phyloP scores from a whole-genome alignment of 495 filamentous ascomycete genomes.

The Penicillium macrosclerotiorum region DNA sequence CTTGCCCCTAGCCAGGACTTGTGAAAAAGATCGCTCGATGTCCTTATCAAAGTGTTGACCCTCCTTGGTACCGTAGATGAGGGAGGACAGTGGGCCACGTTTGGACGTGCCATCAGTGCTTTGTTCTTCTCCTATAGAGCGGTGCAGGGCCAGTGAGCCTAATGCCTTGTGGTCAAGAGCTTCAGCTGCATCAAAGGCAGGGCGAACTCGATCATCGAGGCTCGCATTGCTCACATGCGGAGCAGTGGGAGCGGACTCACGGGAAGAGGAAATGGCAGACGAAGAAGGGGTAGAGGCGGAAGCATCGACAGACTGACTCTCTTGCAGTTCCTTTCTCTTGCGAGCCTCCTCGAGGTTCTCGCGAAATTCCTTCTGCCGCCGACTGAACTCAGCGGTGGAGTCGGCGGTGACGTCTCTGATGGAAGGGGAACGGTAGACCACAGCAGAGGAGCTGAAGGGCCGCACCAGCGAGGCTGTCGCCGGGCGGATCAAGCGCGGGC shows the following conservation, averaged over 20 bases:
- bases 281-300: conserved; percentile 44
- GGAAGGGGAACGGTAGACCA: conserved; percentile 63
- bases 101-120: conserved; percentile 49
- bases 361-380: conserved; percentile 81
- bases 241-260: conserved; percentile 56
- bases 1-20: conserved; percentile 92
- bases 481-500: conserved; percentile 48
- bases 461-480: conserved; percentile 50
- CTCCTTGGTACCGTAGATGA: conserved; percentile 96
- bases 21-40: conserved; percentile 90
- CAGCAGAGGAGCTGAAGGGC: conserved; percentile 58
- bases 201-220: conserved; percentile 23
- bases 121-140: conserved; percentile 47
- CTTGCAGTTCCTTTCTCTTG: conserved; percentile 74
- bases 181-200: conserved; percentile 40
- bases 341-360: conserved; percentile 73
- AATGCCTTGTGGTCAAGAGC: conserved; percentile 47
- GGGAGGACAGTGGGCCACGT: conserved; percentile 54
- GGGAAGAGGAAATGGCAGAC: conserved; percentile 36
- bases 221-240: conserved; percentile 56
- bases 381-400: conserved; percentile 69
- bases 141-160: conserved; percentile 66
- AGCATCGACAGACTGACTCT: conserved; percentile 67
- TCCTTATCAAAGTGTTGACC: conserved; percentile 88
- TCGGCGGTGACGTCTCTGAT: conserved; percentile 79